These are phyloP conservation scores for Gaillardinia entomophila DNA, from an alignment of 805 yeast species.

Conservation along the genomic window DNA sequence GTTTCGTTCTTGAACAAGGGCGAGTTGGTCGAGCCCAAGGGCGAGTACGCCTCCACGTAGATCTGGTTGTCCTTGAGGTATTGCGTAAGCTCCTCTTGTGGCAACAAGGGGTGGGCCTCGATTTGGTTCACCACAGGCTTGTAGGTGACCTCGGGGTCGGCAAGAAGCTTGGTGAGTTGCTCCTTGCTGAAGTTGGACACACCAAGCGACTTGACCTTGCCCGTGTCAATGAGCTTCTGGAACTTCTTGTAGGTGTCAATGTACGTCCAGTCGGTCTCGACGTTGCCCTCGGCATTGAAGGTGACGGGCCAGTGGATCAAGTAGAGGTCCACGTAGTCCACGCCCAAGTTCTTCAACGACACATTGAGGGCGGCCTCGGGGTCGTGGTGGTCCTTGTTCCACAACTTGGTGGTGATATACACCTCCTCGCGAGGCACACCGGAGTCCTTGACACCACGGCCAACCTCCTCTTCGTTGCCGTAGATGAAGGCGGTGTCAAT, in stretches of 20 bases:
- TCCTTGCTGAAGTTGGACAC: constrained; percentile 65
- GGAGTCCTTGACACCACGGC: constrained; percentile 46
- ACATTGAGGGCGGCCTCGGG: constrained; percentile 50
- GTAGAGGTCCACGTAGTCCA: constrained; percentile 75
- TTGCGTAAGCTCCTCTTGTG: constrained; percentile 54
- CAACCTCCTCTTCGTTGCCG: constrained; percentile 61
- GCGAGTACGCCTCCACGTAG: constrained; percentile 69
- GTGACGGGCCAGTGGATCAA: constrained; percentile 82
- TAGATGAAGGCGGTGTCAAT: constrained; percentile 74
- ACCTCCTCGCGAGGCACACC: constrained; percentile 61
- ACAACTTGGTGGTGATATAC: constrained; percentile 68
- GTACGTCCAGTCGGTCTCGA: constrained; percentile 11
- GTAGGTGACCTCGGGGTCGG: constrained; percentile 40
- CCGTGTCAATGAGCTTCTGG: constrained; percentile 21
- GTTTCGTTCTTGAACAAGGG: constrained; percentile 44
- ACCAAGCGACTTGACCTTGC: constrained; percentile 61
- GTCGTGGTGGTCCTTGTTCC: constrained; percentile 48
- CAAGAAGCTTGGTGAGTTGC: constrained; percentile 46
- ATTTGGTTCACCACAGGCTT: constrained; percentile 72
- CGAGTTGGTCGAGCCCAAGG: constrained; percentile 59
- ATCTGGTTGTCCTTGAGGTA: constrained; percentile 50
- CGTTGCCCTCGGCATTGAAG: constrained; percentile 34
- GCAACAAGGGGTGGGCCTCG: constrained; percentile 70
- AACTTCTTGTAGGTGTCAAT: constrained; percentile 29
- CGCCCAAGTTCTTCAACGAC: constrained; percentile 56